Evolutionary conservation across 306 rosid species (phyloP).

Genomic region (Quercus parvula): DNA sequence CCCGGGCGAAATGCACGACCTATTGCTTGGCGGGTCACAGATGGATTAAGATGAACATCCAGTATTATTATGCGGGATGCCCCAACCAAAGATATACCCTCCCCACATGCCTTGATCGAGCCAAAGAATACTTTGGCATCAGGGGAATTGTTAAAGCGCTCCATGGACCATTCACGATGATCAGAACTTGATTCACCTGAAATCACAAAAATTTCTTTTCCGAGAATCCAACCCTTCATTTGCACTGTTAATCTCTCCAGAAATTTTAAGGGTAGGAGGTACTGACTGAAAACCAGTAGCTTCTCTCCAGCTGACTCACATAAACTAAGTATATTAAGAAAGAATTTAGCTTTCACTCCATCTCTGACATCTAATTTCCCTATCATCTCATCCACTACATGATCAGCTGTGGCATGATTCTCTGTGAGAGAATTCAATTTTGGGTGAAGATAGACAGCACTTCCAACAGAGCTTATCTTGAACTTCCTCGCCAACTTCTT

Average conservation of each 20-base stretch:
- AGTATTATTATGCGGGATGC: conserved; percentile 80
- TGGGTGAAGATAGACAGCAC: conserved; percentile 85
- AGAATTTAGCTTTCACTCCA: conserved; percentile 85
- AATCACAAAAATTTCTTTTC: conserved; percentile 77
- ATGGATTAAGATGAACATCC: conserved; percentile 89
- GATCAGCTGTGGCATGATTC: conserved; percentile 36
- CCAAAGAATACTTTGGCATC: conserved; percentile 86
- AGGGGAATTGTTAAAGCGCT: conserved; percentile 68
- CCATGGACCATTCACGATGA: conserved; percentile 75
- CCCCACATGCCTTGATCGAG: conserved; percentile 97
- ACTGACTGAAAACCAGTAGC: conserved; percentile 89
- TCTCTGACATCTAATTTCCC: conserved; percentile 51
- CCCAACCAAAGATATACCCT: conserved; percentile 93
- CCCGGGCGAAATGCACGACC: conserved; percentile 98
- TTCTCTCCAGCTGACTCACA: conserved; percentile 77
- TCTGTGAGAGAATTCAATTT: conserved; percentile 50
- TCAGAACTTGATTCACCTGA: conserved; percentile 78
- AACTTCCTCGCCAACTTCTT: conserved; percentile 54
- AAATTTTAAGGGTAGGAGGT: conserved; percentile 77
- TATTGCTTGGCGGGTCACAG: conserved; percentile 92
- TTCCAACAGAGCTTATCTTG: conserved; percentile 67
- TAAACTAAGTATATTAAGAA: conserved; percentile 49
- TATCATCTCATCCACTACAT: conserved; percentile 52
- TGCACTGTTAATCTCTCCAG: conserved; percentile 66
- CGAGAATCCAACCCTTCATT: conserved; percentile 66